Conservation (phyloP, 179 eudicot species). For the Nepenthes alata region DNA sequence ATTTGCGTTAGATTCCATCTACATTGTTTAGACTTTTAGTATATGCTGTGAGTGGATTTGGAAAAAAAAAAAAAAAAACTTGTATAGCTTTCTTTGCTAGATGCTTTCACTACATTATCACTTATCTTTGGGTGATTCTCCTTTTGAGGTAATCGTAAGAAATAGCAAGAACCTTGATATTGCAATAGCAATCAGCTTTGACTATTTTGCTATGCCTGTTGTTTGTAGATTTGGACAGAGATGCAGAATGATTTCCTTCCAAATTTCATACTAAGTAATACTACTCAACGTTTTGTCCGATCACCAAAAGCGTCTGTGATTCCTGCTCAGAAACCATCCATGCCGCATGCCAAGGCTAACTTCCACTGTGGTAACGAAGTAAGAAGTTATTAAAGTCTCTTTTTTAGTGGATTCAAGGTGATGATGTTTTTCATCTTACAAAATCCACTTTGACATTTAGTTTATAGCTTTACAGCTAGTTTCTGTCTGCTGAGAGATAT, state of each 20-base stretch:
- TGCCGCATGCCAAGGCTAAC: constrained; percentile 76
- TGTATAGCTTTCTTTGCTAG: not conserved
- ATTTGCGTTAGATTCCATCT: no score
- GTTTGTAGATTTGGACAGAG: constrained; percentile 77
- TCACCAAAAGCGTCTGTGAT: constrained; percentile 57
- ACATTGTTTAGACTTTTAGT: not conserved
- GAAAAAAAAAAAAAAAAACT: not conserved
- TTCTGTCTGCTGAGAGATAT: no score
- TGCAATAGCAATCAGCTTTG: constrained; percentile 1
- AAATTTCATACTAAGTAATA: constrained; percentile 82
- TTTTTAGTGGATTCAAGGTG: no score
- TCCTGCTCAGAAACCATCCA: constrained; percentile 90
- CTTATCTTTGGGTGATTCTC: not conserved
- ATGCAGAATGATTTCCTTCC: constrained; percentile 98
- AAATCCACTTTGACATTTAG: no score
- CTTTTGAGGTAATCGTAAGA: not conserved
- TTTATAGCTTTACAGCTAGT: no score
- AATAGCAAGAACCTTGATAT: not conserved
- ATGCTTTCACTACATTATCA: not conserved
- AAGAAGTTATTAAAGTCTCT: constrained; percentile 10
- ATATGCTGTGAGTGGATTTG: not conserved
- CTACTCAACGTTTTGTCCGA: constrained; percentile 87
- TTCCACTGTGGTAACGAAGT: constrained; percentile 94
- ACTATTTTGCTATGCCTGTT: constrained; percentile 1
- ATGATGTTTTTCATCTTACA: no score